These are phyloP conservation scores for Penicillium sp. DNA, from an alignment of 2,329 filamentous ascomycete genomes.

Conservation along the genomic window DNA sequence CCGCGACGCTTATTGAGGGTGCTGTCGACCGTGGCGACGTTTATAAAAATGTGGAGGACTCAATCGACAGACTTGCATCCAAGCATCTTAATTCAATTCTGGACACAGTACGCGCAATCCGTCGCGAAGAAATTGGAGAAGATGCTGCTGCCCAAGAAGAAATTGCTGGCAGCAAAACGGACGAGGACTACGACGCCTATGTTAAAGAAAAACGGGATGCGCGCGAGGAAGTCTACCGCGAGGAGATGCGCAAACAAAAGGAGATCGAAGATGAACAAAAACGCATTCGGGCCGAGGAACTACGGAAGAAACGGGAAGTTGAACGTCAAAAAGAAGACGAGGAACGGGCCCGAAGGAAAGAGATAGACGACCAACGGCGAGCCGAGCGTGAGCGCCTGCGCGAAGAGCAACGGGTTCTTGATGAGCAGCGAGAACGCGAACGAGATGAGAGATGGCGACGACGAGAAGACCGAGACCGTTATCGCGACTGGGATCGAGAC, in stretches of 20 bases:
- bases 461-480: constrained; percentile 52
- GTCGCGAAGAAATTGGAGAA: constrained; percentile 62
- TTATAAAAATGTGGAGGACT: constrained; percentile 61
- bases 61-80: constrained; percentile 59
- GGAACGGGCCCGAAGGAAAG: constrained; percentile 54
- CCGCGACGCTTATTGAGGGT: constrained; percentile 66
- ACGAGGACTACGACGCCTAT: constrained; percentile 62
- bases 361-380: constrained; percentile 54
- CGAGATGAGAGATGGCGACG: constrained; percentile 52
- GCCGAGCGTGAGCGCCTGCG: constrained; percentile 55
- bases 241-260: constrained; percentile 55
- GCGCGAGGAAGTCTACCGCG: constrained; percentile 55
- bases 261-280: constrained; percentile 53
- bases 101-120: constrained; percentile 59
- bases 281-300: constrained; percentile 47
- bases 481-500: constrained; percentile 44
- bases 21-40: constrained; percentile 66
- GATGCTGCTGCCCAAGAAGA: constrained; percentile 60
- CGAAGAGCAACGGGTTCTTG: constrained; percentile 57
- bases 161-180: constrained; percentile 60
- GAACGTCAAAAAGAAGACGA: constrained; percentile 50
- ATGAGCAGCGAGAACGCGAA: constrained; percentile 58
- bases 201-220: constrained; percentile 57
- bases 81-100: constrained; percentile 60
- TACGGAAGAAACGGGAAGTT: constrained; percentile 47